A percentile compares a stretch with the other conserved stretches of the same genome.
Evolutionary conservation across 257 asterid genomes (phyloP).

Genomic region (Lycium barbarum): DNA sequence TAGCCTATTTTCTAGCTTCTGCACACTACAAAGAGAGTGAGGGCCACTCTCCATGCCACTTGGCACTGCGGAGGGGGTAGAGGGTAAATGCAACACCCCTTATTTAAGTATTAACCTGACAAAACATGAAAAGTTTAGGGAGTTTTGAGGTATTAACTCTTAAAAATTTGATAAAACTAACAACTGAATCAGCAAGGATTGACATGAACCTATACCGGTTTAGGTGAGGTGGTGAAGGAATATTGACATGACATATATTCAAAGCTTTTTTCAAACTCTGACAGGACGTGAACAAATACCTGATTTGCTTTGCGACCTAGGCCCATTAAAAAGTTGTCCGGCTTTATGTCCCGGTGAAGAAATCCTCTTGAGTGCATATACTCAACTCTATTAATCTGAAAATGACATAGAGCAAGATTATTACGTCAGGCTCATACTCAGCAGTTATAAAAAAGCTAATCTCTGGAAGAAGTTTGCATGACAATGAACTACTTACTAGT

Average conservation of each 20-base stretch:
- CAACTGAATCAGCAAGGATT: neutral
- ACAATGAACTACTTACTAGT: conserved; percentile 57
- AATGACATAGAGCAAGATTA: conserved; percentile 29
- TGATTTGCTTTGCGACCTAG: conserved; percentile 97
- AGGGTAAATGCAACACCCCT: too few species aligned
- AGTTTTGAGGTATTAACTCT: too few species aligned
- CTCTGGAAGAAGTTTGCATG: neutral
- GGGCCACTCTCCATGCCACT: too few species aligned
- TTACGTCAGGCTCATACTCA: conserved; percentile 19
- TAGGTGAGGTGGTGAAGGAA: neutral
- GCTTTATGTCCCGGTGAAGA: conserved; percentile 97
- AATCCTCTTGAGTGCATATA: conserved; percentile 96
- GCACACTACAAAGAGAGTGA: too few species aligned
- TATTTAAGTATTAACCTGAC: too few species aligned
- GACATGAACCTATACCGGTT: neutral
- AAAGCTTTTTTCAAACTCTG: neutral
- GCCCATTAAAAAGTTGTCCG: conserved; percentile 94
- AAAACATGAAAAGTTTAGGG: too few species aligned
- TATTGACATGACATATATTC: conserved; percentile 11
- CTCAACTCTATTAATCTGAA: conserved; percentile 89
- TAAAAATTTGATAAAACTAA: neutral
- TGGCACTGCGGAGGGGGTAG: too few species aligned
- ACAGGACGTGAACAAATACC: conserved; percentile 45
- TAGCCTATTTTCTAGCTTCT: too few species aligned
- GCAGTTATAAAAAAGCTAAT: neutral